Evolutionary conservation across 2,329 filamentous ascomycete species (phyloP).

Genomic region (Aspergillus pseudoterreus): DNA sequence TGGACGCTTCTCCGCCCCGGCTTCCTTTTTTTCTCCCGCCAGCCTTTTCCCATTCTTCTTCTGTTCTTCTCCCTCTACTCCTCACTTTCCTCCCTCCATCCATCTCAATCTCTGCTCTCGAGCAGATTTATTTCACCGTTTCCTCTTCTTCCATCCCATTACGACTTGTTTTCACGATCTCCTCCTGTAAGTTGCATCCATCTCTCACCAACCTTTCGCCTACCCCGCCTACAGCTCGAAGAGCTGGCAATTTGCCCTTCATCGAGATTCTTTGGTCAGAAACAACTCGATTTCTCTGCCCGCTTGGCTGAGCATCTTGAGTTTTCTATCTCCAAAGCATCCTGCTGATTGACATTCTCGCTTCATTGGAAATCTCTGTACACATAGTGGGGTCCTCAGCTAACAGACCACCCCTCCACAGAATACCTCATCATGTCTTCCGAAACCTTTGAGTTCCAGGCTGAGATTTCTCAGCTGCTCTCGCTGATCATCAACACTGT

Average conservation of each 20-base stretch:
- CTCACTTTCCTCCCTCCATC: conserved; percentile 7
- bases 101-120: neutral
- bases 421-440: conserved; percentile 62
- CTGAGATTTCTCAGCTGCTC: conserved; percentile 99
- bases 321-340: too few species aligned
- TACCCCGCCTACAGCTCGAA: neutral
- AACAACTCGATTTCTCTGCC: too few species aligned
- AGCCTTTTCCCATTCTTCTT: conserved; percentile 17
- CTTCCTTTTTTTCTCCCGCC: conserved; percentile 10
- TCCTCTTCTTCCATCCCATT: conserved; percentile 1
- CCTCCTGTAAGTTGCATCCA: conserved; percentile 9
- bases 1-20: conserved; percentile 16
- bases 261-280: too few species aligned
- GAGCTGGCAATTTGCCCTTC: neutral
- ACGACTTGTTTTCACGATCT: conserved; percentile 2
- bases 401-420: conserved; percentile 1
- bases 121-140: neutral
- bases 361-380: neutral
- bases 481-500: conserved; percentile 99
- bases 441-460: conserved; percentile 99
- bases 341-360: neutral
- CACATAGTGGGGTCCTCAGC: neutral
- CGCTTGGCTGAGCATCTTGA: too few species aligned
- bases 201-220: conserved; percentile 8
- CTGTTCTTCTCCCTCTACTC: conserved; percentile 17